phyloP scores from a whole-genome alignment of 257 asterid genomes.

The Solanum chmielewskii region DNA sequence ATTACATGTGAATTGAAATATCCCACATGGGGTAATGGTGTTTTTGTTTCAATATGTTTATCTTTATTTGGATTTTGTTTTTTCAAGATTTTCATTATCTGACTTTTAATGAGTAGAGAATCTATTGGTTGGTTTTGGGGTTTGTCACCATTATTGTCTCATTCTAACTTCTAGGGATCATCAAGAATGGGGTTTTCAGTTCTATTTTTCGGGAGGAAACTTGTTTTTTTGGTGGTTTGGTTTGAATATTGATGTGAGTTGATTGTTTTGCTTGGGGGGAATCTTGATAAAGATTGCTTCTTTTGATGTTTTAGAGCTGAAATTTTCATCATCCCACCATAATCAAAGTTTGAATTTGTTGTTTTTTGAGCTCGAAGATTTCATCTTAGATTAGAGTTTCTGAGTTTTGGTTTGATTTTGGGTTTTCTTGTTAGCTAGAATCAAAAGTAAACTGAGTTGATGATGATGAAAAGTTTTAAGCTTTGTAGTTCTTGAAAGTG shows the following conservation, averaged over 20 bases:
- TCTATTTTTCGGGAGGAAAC: not conserved
- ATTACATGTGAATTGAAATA: not conserved
- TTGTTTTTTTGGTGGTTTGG: not conserved
- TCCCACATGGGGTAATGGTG: not conserved
- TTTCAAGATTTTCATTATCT: not conserved
- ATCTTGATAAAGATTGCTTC: not conserved
- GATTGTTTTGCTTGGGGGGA: not conserved
- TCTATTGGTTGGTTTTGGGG: not conserved
- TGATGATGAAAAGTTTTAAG: slow-evolving; percentile 15
- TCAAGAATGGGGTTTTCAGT: slow-evolving; percentile 7
- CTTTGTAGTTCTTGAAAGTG: not conserved
- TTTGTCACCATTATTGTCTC: not conserved
- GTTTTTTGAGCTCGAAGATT: not conserved
- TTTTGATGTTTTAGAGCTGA: not conserved
- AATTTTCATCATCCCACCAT: not conserved
- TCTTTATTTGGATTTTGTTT: not conserved
- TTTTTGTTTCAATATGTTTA: not conserved
- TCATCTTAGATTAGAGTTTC: not conserved
- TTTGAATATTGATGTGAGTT: not conserved
- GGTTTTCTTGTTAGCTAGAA: not conserved
- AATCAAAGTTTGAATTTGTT: slow-evolving; percentile 4
- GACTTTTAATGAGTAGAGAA: not conserved
- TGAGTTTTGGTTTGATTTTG: not conserved
- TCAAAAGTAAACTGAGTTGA: not conserved
- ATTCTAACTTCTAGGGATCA: slow-evolving; percentile 12